Conservation (phyloP, 2,329 filamentous ascomycete genomes). For the Colletotrichum sidae region DNA sequence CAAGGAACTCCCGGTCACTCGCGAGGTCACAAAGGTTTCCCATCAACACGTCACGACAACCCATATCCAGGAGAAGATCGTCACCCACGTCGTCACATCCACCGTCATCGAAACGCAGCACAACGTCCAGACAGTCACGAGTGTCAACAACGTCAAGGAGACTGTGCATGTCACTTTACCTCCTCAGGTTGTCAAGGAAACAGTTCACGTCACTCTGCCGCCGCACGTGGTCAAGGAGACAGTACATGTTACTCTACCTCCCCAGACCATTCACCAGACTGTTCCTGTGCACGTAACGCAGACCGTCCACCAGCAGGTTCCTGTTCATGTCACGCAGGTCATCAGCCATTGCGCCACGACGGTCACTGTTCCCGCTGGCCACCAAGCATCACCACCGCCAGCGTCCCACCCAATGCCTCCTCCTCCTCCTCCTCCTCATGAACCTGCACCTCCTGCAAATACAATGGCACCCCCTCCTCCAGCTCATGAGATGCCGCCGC, state of each 20-base stretch:
- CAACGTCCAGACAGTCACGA: slow-evolving; percentile 21
- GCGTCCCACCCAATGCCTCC: slow-evolving; percentile 4
- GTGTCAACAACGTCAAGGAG: slow-evolving; percentile 21
- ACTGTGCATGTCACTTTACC: slow-evolving; percentile 22
- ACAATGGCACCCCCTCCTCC: slow-evolving; percentile 12
- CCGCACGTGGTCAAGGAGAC: slow-evolving; percentile 10
- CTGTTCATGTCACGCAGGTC: slow-evolving; percentile 7
- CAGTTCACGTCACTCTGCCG: slow-evolving; percentile 11
- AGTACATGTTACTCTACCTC: background rate
- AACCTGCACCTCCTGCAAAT: background rate
- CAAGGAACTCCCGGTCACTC: slow-evolving; percentile 5
- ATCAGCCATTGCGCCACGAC: slow-evolving; percentile 24
- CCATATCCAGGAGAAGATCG: slow-evolving; percentile 13
- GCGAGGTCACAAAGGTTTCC: slow-evolving; percentile 13
- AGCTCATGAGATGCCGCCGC: slow-evolving; percentile 1
- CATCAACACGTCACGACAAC: slow-evolving; percentile 8
- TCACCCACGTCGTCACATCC: slow-evolving; percentile 12
- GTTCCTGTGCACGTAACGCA: slow-evolving; percentile 1
- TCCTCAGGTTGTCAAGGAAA: slow-evolving; percentile 18
- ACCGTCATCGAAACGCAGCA: slow-evolving; percentile 16
- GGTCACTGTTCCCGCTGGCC: slow-evolving; percentile 5
- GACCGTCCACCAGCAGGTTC: background rate
- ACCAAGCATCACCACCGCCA: slow-evolving; percentile 12
- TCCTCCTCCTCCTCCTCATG: slow-evolving; percentile 3
- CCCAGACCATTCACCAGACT: background rate